These are phyloP conservation scores for Leucosporidium yakuticum DNA, from an alignment of 768 basidiomycete genomes.

Conservation along the genomic window DNA sequence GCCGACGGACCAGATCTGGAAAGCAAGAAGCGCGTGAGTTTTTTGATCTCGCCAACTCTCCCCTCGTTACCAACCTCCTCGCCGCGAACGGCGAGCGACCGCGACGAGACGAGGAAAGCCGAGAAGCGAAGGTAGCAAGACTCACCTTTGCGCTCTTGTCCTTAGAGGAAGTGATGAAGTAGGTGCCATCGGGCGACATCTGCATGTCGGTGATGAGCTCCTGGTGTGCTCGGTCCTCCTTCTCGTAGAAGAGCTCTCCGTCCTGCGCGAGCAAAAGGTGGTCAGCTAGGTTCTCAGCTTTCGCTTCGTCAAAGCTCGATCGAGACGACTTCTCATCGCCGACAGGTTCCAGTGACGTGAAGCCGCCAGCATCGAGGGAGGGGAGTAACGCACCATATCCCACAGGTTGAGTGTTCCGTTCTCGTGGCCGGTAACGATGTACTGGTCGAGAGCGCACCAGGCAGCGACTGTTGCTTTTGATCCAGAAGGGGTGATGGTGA, in stretches of 20 bases:
- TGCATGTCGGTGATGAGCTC: slow-evolving; percentile 84
- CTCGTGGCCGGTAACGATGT: slow-evolving; percentile 91
- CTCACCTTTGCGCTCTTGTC: slow-evolving; percentile 90
- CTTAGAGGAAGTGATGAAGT: slow-evolving; percentile 93
- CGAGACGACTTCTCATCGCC: neutral
- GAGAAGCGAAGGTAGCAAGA: slow-evolving; percentile 19
- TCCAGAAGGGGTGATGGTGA: slow-evolving; percentile 47
- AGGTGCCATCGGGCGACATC: slow-evolving; percentile 78
- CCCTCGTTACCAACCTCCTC: neutral
- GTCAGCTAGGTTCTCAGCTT: neutral
- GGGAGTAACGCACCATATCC: slow-evolving; percentile 51
- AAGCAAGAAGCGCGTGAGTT: neutral
- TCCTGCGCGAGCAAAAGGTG: slow-evolving; percentile 4
- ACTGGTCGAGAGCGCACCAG: slow-evolving; percentile 68
- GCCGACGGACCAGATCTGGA: slow-evolving; percentile 52
- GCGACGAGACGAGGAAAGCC: neutral
- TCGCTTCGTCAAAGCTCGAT: neutral
- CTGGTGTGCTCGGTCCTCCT: slow-evolving; percentile 54
- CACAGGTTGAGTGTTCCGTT: slow-evolving; percentile 90
- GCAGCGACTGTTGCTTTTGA: slow-evolving; percentile 96
- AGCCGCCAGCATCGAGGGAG: neutral
- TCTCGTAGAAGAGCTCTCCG: slow-evolving; percentile 32
- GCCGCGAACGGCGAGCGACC: neutral
- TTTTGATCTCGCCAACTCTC: neutral
- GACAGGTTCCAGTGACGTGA: rapidly evolving